phyloP scores from a whole-genome alignment of 768 basidiomycete species.

The Tulasnella sp. region DNA sequence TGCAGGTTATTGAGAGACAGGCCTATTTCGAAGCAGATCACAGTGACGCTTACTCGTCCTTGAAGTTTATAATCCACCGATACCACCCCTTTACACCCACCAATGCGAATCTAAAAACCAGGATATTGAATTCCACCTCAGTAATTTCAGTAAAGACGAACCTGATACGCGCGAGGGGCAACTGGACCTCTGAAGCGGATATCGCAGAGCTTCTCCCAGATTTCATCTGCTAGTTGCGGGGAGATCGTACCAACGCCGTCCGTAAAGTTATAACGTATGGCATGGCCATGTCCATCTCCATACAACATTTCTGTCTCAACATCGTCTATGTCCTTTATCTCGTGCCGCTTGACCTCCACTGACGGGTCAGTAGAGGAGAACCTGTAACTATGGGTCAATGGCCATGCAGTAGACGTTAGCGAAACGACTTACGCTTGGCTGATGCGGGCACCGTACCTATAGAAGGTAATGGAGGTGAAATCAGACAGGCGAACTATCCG shows the following conservation, averaged over 20 bases:
- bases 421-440: constrained; percentile 46
- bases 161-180: constrained; percentile 31
- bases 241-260: constrained; percentile 79
- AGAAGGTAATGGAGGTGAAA: too few relatives aligned
- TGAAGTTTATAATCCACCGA: constrained; percentile 44
- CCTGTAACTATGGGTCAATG: neutral
- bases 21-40: too few relatives aligned
- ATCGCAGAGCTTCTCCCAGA: constrained; percentile 37
- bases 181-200: constrained; percentile 3
- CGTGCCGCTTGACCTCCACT: constrained; percentile 37
- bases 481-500: neutral
- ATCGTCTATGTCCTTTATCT: constrained; percentile 58
- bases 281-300: neutral
- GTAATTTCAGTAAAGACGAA: neutral
- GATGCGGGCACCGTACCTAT: constrained; percentile 58
- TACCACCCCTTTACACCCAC: constrained; percentile 77
- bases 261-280: constrained; percentile 40
- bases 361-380: constrained; percentile 69
- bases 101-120: constrained; percentile 46
- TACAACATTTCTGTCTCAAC: constrained; percentile 23
- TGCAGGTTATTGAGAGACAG: too few relatives aligned
- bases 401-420: neutral
- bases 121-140: neutral
- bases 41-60: too few relatives aligned
- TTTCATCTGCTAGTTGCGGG: constrained; percentile 38